Conservation (phyloP, 225 moss, liverwort and hornwort genomes). For the Climacium dendroides region DNA sequence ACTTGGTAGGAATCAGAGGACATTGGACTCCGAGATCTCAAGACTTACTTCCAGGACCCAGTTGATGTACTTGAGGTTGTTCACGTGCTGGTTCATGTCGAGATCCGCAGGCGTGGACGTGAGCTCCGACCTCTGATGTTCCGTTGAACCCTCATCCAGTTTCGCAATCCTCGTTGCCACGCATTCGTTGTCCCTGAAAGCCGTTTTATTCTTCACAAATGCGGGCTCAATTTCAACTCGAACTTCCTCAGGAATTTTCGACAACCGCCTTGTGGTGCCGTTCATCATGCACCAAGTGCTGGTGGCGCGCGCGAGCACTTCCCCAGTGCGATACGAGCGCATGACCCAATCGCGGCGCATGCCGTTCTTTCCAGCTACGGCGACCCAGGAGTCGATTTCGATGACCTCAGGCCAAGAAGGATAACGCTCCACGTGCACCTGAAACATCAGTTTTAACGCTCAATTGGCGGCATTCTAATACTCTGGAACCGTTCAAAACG, state of each 20-base stretch:
- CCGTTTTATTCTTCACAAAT: conserved; percentile 6
- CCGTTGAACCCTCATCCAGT: conserved; percentile 22
- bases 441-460: background rate
- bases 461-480: no score
- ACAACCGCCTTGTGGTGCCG: conserved; percentile 39
- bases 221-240: conserved; percentile 45
- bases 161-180: conserved; percentile 24
- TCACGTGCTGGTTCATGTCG: conserved; percentile 65
- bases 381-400: conserved; percentile 52
- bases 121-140: conserved; percentile 25
- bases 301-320: conserved; percentile 64
- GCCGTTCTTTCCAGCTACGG: conserved; percentile 39
- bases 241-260: conserved; percentile 59
- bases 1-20: background rate
- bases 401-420: conserved; percentile 38
- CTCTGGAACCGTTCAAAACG: no score
- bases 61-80: conserved; percentile 57
- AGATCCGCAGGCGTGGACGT: conserved; percentile 26
- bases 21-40: background rate
- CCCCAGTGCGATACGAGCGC: conserved; percentile 48
- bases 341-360: conserved; percentile 78
- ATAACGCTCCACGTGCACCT: conserved; percentile 3
- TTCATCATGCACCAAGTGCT: conserved; percentile 96
- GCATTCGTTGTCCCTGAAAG: conserved; percentile 1
- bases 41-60: conserved; percentile 48